These are phyloP conservation scores for Claviceps arundinis DNA, from an alignment of 2,329 filamentous ascomycete genomes.

Conservation along the genomic window DNA sequence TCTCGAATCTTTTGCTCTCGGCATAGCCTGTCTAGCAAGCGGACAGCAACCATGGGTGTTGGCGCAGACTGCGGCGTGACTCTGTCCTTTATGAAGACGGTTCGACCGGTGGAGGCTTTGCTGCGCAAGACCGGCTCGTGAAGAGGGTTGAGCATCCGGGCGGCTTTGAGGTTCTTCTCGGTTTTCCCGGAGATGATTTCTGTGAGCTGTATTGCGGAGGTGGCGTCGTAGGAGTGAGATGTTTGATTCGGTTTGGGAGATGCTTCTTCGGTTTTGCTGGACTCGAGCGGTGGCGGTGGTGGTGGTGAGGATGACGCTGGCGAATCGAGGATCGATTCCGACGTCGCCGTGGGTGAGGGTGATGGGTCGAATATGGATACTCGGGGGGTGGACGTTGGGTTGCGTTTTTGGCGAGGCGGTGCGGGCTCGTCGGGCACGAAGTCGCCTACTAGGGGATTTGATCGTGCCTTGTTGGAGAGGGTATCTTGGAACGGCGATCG, in stretches of 20 bases:
- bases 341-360: background rate
- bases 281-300: slow-evolving; percentile 3
- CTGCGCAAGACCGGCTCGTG: slow-evolving; percentile 17
- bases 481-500: background rate
- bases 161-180: slow-evolving; percentile 11
- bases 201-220: slow-evolving; percentile 19
- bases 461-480: slow-evolving; percentile 8
- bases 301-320: slow-evolving; percentile 9
- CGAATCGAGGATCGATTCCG: slow-evolving; percentile 6
- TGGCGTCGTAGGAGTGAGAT: slow-evolving; percentile 8
- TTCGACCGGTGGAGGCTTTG: slow-evolving; percentile 23
- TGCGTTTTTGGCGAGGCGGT: background rate
- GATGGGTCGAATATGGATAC: background rate
- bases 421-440: slow-evolving; percentile 8
- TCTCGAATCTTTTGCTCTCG: slow-evolving; percentile 41
- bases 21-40: slow-evolving; percentile 25
- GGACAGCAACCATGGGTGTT: slow-evolving; percentile 32
- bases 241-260: background rate
- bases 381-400: slow-evolving; percentile 4
- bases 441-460: slow-evolving; percentile 21
- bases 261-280: background rate
- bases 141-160: slow-evolving; percentile 12
- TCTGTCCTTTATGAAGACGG: slow-evolving; percentile 23
- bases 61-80: slow-evolving; percentile 16
- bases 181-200: slow-evolving; percentile 22